Percentiles rank a stretch among this genome's conserved stretches.
These are phyloP conservation scores for Aspergillus amoenus DNA, from an alignment of 2,329 filamentous ascomycete species.

Conservation along the genomic window DNA sequence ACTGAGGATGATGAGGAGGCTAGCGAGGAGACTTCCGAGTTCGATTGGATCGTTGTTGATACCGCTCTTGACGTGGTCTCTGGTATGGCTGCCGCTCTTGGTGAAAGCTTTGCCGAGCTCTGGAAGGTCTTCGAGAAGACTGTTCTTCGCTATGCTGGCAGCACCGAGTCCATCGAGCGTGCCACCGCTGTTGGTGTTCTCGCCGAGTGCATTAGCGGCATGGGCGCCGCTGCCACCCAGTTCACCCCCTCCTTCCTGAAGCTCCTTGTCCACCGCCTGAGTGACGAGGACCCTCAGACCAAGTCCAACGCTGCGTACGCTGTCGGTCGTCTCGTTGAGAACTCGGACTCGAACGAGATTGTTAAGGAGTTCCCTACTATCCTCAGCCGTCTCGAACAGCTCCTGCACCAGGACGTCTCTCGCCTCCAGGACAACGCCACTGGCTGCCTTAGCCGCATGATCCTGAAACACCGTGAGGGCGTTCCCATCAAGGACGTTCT, in stretches of 20 bases:
- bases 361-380: constrained; percentile 74
- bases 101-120: constrained; percentile 75
- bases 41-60: constrained; percentile 96
- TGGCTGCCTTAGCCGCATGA: constrained; percentile 89
- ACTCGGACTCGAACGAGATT: constrained; percentile 74
- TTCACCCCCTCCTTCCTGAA: constrained; percentile 76
- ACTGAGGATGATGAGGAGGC: constrained; percentile 74
- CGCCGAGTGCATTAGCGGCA: constrained; percentile 84
- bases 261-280: constrained; percentile 79
- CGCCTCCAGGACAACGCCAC: constrained; percentile 90
- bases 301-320: constrained; percentile 96
- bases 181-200: constrained; percentile 88
- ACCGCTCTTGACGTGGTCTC: constrained; percentile 89
- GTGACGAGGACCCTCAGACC: constrained; percentile 85
- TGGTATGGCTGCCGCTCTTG: constrained; percentile 78
- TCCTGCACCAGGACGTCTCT: constrained; percentile 74
- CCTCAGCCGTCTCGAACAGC: constrained; percentile 79
- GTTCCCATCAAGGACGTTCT: constrained; percentile 80
- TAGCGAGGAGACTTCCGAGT: constrained; percentile 81
- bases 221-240: constrained; percentile 76
- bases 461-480: constrained; percentile 79
- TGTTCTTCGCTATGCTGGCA: constrained; percentile 81
- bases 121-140: constrained; percentile 97
- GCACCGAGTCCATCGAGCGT: constrained; percentile 81
- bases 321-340: constrained; percentile 77